phyloP scores from a whole-genome alignment of 2,329 filamentous ascomycete genomes.

The Cylindrodendrum hubeiense region DNA sequence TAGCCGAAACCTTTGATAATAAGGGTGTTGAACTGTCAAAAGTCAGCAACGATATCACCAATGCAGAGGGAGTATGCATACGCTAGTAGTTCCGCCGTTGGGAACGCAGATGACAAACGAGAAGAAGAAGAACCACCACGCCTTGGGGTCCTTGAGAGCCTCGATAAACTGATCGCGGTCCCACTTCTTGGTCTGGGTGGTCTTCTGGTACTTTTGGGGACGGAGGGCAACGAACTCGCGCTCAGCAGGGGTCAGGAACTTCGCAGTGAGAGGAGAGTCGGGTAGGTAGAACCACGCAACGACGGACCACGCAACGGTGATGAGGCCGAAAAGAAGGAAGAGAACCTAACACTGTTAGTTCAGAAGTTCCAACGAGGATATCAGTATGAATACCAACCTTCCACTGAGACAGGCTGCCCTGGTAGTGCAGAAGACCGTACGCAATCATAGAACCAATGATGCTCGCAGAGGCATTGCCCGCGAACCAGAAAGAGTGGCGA shows the following conservation, averaged over 20 bases:
- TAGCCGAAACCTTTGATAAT: slow-evolving; percentile 39
- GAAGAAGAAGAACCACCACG: slow-evolving; percentile 39
- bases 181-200: slow-evolving; percentile 27
- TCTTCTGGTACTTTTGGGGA: slow-evolving; percentile 25
- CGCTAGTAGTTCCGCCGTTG: slow-evolving; percentile 29
- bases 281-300: slow-evolving; percentile 30
- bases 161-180: slow-evolving; percentile 36
- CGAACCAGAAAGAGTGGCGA: slow-evolving; percentile 47
- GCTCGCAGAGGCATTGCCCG: slow-evolving; percentile 43
- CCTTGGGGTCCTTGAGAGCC: slow-evolving; percentile 38
- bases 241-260: slow-evolving; percentile 31
- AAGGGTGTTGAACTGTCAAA: slow-evolving; percentile 37
- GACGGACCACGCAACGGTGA: slow-evolving; percentile 23
- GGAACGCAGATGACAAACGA: slow-evolving; percentile 35
- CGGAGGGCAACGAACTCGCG: slow-evolving; percentile 24
- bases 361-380: not conserved
- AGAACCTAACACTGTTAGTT: slow-evolving; percentile 11
- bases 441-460: slow-evolving; percentile 43
- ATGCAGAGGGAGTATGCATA: not conserved
- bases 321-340: slow-evolving; percentile 30
- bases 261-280: slow-evolving; percentile 29
- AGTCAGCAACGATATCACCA: not conserved
- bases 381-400: slow-evolving; percentile 1
- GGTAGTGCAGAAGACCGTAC: slow-evolving; percentile 31
- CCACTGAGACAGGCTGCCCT: slow-evolving; percentile 13